A percentile compares a stretch with the other conserved stretches of the same genome.
Conservation (phyloP, 1,284 basidiomycete genomes). For the Schizophyllum commune region DNA sequence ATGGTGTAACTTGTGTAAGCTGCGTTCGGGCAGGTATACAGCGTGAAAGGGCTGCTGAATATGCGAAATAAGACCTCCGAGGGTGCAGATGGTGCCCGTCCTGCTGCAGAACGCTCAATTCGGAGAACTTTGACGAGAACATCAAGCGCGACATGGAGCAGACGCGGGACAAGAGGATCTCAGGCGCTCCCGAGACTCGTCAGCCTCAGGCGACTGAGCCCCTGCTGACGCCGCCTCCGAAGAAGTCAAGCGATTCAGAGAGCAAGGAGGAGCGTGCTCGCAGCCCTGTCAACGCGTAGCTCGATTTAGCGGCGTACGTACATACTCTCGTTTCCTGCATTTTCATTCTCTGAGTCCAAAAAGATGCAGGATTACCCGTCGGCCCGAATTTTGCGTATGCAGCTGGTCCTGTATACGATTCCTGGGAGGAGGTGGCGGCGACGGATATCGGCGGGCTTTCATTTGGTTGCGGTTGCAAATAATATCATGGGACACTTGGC, state of each 20-base stretch:
- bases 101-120: neutral
- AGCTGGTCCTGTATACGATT: too few species aligned
- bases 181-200: neutral
- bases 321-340: too few species aligned
- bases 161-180: neutral
- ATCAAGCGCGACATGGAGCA: neutral
- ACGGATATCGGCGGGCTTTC: too few species aligned
- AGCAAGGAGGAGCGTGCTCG: neutral
- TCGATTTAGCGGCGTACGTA: too few species aligned
- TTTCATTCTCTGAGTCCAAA: too few species aligned
- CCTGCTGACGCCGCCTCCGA: neutral
- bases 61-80: neutral
- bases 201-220: neutral
- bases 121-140: neutral
- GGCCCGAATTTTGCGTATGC: too few species aligned
- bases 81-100: neutral
- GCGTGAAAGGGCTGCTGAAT: too few species aligned
- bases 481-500: too few species aligned
- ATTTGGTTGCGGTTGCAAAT: too few species aligned
- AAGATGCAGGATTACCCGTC: too few species aligned
- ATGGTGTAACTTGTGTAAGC: neutral
- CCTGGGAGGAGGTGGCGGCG: too few species aligned
- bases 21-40: neutral
- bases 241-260: neutral
- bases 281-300: too few species aligned